A percentile compares a stretch with the other conserved stretches of the same genome.
These are phyloP conservation scores for Exophiala oligosperma DNA, from an alignment of 2,329 filamentous ascomycete genomes.

Conservation along the genomic window DNA sequence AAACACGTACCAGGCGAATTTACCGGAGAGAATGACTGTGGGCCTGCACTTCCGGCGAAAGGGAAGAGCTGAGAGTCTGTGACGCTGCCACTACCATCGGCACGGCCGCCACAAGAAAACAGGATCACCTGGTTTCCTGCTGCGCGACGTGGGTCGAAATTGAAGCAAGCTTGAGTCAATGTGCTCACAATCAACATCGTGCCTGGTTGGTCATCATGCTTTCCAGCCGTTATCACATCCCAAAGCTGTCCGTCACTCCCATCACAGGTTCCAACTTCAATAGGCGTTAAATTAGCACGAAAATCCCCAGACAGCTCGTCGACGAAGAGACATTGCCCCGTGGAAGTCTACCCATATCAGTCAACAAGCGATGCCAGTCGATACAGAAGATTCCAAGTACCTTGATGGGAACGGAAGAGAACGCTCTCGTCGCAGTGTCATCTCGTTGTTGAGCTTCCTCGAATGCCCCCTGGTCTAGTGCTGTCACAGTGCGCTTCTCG, in stretches of 20 bases:
- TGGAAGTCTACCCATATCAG: constrained; percentile 38
- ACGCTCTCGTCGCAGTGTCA: constrained; percentile 47
- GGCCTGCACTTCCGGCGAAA: constrained; percentile 15
- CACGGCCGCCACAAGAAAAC: constrained; percentile 60
- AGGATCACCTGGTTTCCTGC: constrained; percentile 55
- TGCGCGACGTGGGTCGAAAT: constrained; percentile 55
- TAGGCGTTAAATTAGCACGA: constrained; percentile 55
- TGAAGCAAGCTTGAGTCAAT: constrained; percentile 59
- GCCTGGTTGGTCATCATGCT: constrained; percentile 51
- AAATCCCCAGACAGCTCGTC: constrained; percentile 57
- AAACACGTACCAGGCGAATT: constrained; percentile 20
- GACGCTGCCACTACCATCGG: constrained; percentile 45
- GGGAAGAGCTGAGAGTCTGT: constrained; percentile 22
- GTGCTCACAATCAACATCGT: constrained; percentile 57
- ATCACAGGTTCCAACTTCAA: constrained; percentile 48
- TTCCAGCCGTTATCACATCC: constrained; percentile 53
- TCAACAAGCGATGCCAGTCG: not conserved
- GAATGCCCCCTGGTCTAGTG: constrained; percentile 51
- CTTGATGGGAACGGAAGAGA: constrained; percentile 48
- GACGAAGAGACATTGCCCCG: constrained; percentile 54
- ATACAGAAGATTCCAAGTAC: constrained; percentile 24
- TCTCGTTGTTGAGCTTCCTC: constrained; percentile 53
- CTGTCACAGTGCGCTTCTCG: constrained; percentile 46
- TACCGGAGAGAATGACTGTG: constrained; percentile 10
- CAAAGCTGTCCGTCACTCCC: constrained; percentile 51